Evolutionary conservation across 1,284 basidiomycete species (phyloP), one percentile per base, ranked within the genome.

Genomic region (Ustilago cynodontis): DNA sequence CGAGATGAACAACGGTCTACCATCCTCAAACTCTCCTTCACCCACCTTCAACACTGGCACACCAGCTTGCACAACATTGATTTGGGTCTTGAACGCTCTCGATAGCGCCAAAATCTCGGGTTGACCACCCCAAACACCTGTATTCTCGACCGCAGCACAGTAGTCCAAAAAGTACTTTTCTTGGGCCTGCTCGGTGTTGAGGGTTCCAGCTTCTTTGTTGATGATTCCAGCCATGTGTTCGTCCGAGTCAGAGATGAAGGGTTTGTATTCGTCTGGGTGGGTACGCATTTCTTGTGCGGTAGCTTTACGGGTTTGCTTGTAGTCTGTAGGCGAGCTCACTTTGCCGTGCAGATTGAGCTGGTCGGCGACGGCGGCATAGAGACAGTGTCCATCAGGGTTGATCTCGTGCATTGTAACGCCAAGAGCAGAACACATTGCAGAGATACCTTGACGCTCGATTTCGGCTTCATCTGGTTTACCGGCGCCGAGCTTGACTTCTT

Each of bases 111-210:
- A 88, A 52, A 99, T 95, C 84, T 99, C 97, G 2, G 95, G 95
- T 87, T 99, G 94, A 41, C 97, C 97, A 52, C 97, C 97, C 97
- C 97, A 99, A 35, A 92, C 90, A 10, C 91, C 93, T 10, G 94
- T 96, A 81, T 92, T 89, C 55, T 92, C 91, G 22, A 99, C 91
- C 11, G 90, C 89, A 69, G 88, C 87, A 86, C 95, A 98, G 86
- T 99, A 98, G 71, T 88, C 87, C 55, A 90, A 86, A 81, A 93
- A 97, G 82, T 93, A 90, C 45, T 87, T 59, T 18, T 63, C 55
- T 41, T 71, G 69, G 37, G 65, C 89, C 7, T 91, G 89, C n/a
- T 90, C 92, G n/a, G 49, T 54, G 45, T 71, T 55, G 24, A 58
- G 33, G n/a, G 64, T 55, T 3, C 87, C 88, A n/a, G 90, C 90